phyloP scores from a whole-genome alignment of 2,329 filamentous ascomycete genomes.

The Colletotrichum melonis region DNA sequence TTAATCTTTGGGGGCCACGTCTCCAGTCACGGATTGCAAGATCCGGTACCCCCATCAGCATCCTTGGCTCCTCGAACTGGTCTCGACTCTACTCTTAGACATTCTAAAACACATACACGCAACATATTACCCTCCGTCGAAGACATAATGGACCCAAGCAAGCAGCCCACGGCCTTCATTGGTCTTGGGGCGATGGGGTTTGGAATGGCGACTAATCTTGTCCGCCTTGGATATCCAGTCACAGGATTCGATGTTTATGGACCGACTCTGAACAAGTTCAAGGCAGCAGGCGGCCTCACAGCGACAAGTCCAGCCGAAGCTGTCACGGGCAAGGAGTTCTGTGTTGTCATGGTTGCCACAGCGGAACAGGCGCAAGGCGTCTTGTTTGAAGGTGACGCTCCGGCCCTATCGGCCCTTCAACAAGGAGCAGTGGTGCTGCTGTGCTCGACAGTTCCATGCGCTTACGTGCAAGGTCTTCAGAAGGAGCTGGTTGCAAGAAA shows the following conservation, averaged over 20 bases:
- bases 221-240: not conserved
- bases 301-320: constrained; percentile 53
- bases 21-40: not conserved
- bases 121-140: not conserved
- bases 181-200: constrained; percentile 87
- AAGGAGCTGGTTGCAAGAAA: constrained; percentile 50
- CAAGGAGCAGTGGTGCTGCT: not conserved
- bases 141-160: not conserved
- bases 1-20: not conserved
- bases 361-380: constrained; percentile 75
- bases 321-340: constrained; percentile 68
- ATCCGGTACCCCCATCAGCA: not conserved
- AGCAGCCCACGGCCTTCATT: not conserved
- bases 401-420: constrained; percentile 50
- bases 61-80: not conserved
- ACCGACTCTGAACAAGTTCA: not conserved
- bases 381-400: constrained; percentile 68
- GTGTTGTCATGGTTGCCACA: constrained; percentile 82
- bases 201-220: constrained; percentile 80
- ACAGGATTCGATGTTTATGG: not conserved
- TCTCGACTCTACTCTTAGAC: not conserved
- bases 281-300: not conserved
- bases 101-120: not conserved
- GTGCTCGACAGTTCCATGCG: not conserved
- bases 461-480: not conserved